Conservation (phyloP, 306 rosid species). For the Prunus mongolica region DNA sequence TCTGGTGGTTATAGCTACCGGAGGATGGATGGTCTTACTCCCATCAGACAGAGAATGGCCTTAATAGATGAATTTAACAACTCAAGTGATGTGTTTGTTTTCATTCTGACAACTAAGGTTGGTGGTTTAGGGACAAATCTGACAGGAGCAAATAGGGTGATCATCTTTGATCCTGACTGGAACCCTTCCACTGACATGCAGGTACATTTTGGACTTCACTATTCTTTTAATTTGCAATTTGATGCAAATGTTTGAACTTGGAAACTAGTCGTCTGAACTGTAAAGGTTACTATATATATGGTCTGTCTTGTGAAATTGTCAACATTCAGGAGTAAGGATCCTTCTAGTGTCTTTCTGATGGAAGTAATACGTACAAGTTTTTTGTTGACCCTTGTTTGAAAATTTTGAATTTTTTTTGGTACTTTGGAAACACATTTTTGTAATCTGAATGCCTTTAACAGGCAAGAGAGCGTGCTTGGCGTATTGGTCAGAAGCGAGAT, state of each 20-base stretch:
- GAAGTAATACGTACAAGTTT: not conserved
- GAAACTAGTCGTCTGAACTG: not conserved
- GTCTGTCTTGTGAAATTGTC: not conserved
- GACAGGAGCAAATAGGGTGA: constrained; percentile 92
- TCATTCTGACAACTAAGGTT: constrained; percentile 91
- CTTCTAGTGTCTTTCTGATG: not conserved
- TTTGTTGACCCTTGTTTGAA: not conserved
- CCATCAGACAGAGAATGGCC: constrained; percentile 92
- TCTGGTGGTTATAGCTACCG: constrained; percentile 60
- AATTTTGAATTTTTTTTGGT: constrained; percentile 7
- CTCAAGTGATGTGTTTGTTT: constrained; percentile 69
- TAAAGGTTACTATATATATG: not conserved
- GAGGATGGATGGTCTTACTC: constrained; percentile 95
- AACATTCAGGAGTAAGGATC: not conserved
- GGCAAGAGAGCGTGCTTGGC: constrained; percentile 99
- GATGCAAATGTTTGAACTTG: not conserved
- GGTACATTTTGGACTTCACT: constrained; percentile 32
- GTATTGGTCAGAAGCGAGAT: constrained; percentile 96
- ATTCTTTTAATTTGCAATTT: not conserved
- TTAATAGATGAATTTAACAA: constrained; percentile 90
- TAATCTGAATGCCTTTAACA: constrained; percentile 36
- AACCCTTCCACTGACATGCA: constrained; percentile 97
- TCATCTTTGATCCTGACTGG: constrained; percentile 96
- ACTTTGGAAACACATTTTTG: constrained; percentile 8
- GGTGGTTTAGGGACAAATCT: constrained; percentile 98